Base-by-base conservation (phyloP, 331 rosid species). In the Stylosanthes scabra region DNA sequence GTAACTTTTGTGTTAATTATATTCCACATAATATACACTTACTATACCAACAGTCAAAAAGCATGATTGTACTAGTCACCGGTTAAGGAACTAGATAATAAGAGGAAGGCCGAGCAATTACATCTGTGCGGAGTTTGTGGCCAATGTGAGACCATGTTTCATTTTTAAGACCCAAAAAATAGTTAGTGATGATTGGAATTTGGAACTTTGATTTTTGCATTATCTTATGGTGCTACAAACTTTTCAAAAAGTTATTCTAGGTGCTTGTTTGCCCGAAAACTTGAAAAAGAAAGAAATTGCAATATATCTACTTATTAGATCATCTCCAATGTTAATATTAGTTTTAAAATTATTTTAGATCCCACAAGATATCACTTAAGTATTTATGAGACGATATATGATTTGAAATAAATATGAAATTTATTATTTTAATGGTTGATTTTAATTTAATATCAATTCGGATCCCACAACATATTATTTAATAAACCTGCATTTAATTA, bases 11-110 rank as follows among this genome's bases (percentile, higher is more conserved):
- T n/a, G n/a, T n/a, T 44, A 70, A 72, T 81, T 71, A 80, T 71
- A 58, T 20, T 59, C 41, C 63, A 7, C 13, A 45, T 58, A 75
- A 84, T 42, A 68, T 74, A 29, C 7, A 34, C 39, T 34, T 46
- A 15, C 28, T 39, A 47, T 27, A 45, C 44, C 50, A 67, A 62
- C 76, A 16, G 28, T 7, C 79, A 31, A 47, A 63, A n/a, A 51
- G 15, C 47, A 28, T 34, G 69, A 34, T 65, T 67, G 7, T 59
- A 69, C 66, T 52, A 52, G n/a, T n/a, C n/a, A n/a, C n/a, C n/a
- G n/a, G n/a, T n/a, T n/a, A n/a, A n/a, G n/a, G n/a, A 12, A 66
- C 56, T 62, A 64, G 56, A 14, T 57, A 20, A 45, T 34, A 42
- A 42, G 37, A 56, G 61, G 44, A 58, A 45, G 25, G 5, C 5